Percentiles rank a stretch among this genome's conserved stretches.
Conservation (phyloP, 768 basidiomycete genomes). For the Cystobasidium onofrii region DNA sequence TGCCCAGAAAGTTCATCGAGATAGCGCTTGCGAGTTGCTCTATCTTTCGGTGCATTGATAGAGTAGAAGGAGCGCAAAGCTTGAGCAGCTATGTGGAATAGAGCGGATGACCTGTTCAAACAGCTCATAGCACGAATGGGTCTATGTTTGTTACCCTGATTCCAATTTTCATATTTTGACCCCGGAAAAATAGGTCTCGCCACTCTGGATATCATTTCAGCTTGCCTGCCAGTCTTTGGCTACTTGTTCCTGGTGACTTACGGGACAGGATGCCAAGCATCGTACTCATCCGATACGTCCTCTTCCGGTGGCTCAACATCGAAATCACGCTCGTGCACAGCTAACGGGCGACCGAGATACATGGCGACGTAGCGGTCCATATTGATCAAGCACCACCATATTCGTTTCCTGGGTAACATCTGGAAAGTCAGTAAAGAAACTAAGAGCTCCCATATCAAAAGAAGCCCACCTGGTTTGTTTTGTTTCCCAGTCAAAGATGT, state of each 20-base stretch:
- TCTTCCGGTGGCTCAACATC: constrained; percentile 42
- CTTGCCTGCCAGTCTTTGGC: too few species aligned
- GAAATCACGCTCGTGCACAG: constrained; percentile 44
- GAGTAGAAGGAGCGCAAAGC: too few species aligned
- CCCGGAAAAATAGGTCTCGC: constrained; percentile 19
- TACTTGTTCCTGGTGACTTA: too few species aligned
- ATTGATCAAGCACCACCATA: constrained; percentile 43
- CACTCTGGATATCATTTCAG: background rate
- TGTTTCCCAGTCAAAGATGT: constrained; percentile 42
- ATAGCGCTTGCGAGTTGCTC: too few species aligned
- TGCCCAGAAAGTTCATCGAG: constrained; percentile 30
- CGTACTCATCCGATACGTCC: constrained; percentile 44
- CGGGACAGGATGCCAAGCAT: constrained; percentile 41
- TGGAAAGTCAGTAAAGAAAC: too few species aligned
- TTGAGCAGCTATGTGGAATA: too few species aligned
- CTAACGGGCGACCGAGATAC: constrained; percentile 39
- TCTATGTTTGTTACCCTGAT: too few species aligned
- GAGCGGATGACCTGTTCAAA: too few species aligned
- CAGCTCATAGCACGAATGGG: too few species aligned
- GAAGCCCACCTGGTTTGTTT: constrained; percentile 40
- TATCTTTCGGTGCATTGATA: too few species aligned
- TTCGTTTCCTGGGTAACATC: constrained; percentile 33
- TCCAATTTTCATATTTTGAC: too few species aligned
- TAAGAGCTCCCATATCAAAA: too few species aligned
- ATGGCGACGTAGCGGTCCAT: constrained; percentile 36